Base-by-base conservation (phyloP, 225 moss, liverwort and hornwort genomes). In the Polytrichum commune region DNA sequence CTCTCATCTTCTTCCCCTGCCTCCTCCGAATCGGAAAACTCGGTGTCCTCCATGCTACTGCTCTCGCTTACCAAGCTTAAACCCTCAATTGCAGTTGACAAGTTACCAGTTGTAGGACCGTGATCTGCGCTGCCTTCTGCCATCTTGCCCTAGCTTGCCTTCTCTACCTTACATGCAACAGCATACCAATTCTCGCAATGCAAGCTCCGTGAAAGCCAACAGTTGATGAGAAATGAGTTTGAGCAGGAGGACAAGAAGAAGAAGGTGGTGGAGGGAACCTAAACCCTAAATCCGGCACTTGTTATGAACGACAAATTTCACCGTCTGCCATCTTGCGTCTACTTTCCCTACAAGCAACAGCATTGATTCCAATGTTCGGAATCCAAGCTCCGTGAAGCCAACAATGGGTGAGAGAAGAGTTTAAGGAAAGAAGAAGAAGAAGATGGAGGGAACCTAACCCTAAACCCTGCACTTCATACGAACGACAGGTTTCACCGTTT, bases 1-100 rank as follows among this genome's bases (percentile, higher is more conserved):
- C 81, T 81, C 13, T 81, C 86, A 5, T 83, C 84, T 35, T 89
- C 86, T 9, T 69, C 84, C 7, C 35, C 77, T 8, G 66, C 86
- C 0, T 66, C 78, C 7, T 75, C 87, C 18, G 66, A 74, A 20
- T 72, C 82, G 28, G 54, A 30, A 23, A 58, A 58, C 30, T 77
- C 76, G 23, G 55, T 69, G 55, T 74, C 77, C 54, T 73, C 81
- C 29, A n/a, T 55, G 20, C 53, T 53, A 3, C 53, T 65, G 5
- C 32, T 65, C 8, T 73, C 80, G 4, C 75, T 67, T 28, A 33
- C 72, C 71, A 86, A 53, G 68, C 80, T 78, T 83, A 86, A 75
- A n/a, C 75, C 83, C 58, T 35, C 28, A 74, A 86, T 78, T 62
- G 70, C 80, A 23, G 63, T 19, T 19, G 73, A 61, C 62, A 83